A percentile compares a stretch with the other conserved stretches of the same genome.
These are phyloP conservation scores for Epicoccum sorghinum DNA, from an alignment of 2,329 filamentous ascomycete species.

Conservation along the genomic window DNA sequence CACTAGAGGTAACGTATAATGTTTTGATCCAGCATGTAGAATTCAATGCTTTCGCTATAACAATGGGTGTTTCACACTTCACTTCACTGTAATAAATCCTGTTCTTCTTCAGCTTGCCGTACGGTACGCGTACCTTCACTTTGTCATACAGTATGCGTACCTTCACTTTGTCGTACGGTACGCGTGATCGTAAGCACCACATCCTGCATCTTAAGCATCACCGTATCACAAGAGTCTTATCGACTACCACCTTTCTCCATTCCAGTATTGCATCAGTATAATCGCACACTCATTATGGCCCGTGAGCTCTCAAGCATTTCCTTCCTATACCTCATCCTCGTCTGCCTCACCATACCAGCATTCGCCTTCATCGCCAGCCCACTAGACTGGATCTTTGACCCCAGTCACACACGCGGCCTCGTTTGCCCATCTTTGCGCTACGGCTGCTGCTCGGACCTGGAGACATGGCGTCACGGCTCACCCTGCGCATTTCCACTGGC, in stretches of 20 bases:
- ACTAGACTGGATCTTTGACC: neutral
- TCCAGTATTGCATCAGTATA: neutral
- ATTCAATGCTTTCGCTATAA: too few relatives aligned
- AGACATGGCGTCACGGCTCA: neutral
- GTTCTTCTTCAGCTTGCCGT: neutral
- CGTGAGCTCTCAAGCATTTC: neutral
- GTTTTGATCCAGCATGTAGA: too few relatives aligned
- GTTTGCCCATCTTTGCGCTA: conserved; percentile 1
- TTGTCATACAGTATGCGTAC: neutral
- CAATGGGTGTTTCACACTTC: too few relatives aligned
- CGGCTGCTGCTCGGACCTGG: conserved; percentile 2
- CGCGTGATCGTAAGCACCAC: neutral
- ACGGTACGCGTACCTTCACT: neutral
- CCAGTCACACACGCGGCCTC: conserved; percentile 1
- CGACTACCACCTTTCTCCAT: neutral
- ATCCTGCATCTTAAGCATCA: neutral
- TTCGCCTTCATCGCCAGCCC: neutral
- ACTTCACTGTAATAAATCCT: neutral
- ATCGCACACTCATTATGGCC: neutral
- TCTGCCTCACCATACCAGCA: neutral
- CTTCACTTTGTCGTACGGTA: neutral
- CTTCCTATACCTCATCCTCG: neutral
- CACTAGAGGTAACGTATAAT: too few relatives aligned
- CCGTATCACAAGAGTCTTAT: neutral
- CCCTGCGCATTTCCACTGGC: neutral